A percentile compares a stretch with the other conserved stretches of the same genome.
These are phyloP conservation scores for Chrysopogon serrulatus DNA, from an alignment of 176 grass and related monocot genomes.

Conservation along the genomic window DNA sequence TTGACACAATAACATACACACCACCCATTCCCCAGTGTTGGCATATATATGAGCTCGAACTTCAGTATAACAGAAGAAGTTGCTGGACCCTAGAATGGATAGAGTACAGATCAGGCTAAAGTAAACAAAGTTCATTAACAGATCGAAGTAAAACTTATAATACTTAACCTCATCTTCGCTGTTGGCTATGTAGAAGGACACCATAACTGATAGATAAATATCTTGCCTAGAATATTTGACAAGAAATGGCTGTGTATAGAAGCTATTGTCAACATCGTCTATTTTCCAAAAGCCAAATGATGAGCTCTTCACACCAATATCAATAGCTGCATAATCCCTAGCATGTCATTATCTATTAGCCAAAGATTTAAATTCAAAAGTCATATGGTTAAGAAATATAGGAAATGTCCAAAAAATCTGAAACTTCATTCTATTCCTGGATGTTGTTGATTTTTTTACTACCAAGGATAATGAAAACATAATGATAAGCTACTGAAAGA, in stretches of 20 bases:
- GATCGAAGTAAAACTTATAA: conserved; percentile 13
- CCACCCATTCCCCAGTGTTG: conserved; percentile 50
- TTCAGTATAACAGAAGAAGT: conserved; percentile 74
- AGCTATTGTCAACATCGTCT: conserved; percentile 80
- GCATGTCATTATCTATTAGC: conserved; percentile 78
- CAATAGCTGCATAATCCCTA: conserved; percentile 90
- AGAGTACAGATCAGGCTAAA: conserved; percentile 5
- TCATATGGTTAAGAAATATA: background rate
- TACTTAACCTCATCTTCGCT: conserved; percentile 62
- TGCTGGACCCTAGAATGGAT: conserved; percentile 61
- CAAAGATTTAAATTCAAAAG: conserved; percentile 34
- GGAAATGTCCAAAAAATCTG: background rate
- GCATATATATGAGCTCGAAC: conserved; percentile 81
- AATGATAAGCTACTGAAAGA: background rate
- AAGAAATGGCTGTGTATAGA: conserved; percentile 80
- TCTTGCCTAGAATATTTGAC: conserved; percentile 95
- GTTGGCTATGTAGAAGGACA: conserved; percentile 82
- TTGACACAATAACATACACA: background rate
- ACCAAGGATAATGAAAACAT: background rate
- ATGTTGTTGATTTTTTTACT: background rate
- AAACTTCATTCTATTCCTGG: background rate
- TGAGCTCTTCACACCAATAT: conserved; percentile 50
- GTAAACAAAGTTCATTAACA: background rate
- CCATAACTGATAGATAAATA: conserved; percentile 83
- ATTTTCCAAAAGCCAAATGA: conserved; percentile 75